These are phyloP conservation scores for Phaseolus lunatus DNA, from an alignment of 306 rosid genomes.

Conservation along the genomic window DNA sequence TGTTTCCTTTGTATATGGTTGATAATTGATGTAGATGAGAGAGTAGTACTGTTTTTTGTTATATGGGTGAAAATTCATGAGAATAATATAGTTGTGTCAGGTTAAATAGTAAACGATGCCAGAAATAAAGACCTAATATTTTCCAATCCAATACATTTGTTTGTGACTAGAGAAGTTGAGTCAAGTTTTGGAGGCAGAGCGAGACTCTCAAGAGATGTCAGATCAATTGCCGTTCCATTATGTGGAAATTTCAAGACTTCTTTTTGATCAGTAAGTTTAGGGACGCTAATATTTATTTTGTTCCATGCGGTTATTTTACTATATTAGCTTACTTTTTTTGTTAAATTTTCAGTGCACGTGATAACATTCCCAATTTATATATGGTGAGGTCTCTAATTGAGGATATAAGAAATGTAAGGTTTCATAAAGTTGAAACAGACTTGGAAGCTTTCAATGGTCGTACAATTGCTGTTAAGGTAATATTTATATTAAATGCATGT, in stretches of 20 bases:
- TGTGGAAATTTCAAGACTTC: conserved; percentile 86
- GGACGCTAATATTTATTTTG: conserved; percentile 21
- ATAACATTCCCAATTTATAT: conserved; percentile 75
- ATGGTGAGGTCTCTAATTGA: conserved; percentile 96
- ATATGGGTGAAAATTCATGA: conserved; percentile 7
- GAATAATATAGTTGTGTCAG: conserved; percentile 7
- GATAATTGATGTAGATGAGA: background rate
- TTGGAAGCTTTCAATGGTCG: conserved; percentile 88
- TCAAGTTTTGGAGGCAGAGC: conserved; percentile 85
- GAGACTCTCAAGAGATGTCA: conserved; percentile 85
- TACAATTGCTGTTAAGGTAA: conserved; percentile 92
- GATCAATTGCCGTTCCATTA: conserved; percentile 93
- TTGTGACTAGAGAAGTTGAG: conserved; percentile 78
- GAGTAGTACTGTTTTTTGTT: conserved; percentile 5
- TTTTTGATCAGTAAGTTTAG: conserved; percentile 75
- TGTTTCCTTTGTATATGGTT: conserved; percentile 5
- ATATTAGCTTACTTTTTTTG: conserved; percentile 20
- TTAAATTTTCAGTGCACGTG: conserved; percentile 73
- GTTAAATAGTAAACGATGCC: background rate
- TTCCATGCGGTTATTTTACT: conserved; percentile 29
- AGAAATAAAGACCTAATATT: conserved; percentile 9
- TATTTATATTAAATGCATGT: conserved; percentile 1
- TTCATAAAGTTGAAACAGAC: conserved; percentile 90
- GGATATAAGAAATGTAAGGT: conserved; percentile 90
- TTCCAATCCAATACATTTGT: conserved; percentile 35